Percentiles rank a stretch among this genome's conserved stretches.
Evolutionary conservation across 305 asterid genomes (phyloP).

Genomic region (Fraxinus albicans): DNA sequence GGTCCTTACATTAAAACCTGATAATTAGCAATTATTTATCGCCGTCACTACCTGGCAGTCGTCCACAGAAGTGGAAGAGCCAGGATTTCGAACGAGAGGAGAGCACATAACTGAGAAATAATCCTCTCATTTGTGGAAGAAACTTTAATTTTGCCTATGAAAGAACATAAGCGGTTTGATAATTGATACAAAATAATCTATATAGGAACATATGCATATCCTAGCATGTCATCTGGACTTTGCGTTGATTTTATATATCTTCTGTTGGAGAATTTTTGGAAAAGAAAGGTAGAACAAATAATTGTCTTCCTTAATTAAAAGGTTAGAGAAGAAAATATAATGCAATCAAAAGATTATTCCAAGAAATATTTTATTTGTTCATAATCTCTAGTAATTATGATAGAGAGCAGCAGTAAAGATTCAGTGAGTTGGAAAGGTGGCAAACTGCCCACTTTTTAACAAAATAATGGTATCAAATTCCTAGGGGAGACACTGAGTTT

Average conservation of each 20-base stretch:
- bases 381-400: not conserved
- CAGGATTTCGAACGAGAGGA: not conserved
- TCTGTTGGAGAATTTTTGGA: not conserved
- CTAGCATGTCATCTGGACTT: not conserved
- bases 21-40: not conserved
- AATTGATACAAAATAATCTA: not conserved
- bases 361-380: not conserved
- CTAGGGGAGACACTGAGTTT: not conserved
- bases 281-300: not conserved
- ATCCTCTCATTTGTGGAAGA: not conserved
- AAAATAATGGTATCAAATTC: not conserved
- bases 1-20: not conserved
- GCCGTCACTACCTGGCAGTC: not conserved
- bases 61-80: not conserved
- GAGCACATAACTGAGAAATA: not conserved
- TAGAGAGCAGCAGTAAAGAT: not conserved
- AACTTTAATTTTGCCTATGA: not conserved
- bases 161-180: not conserved
- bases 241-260: not conserved
- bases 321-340: not conserved
- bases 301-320: not conserved
- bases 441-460: not conserved
- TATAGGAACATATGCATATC: not conserved
- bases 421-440: slow-evolving; percentile 2
- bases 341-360: not conserved